Percentiles rank a stretch among this genome's conserved stretches.
These are phyloP conservation scores for Colletotrichum cuscutae DNA, from an alignment of 2,329 filamentous ascomycete genomes.

Conservation along the genomic window DNA sequence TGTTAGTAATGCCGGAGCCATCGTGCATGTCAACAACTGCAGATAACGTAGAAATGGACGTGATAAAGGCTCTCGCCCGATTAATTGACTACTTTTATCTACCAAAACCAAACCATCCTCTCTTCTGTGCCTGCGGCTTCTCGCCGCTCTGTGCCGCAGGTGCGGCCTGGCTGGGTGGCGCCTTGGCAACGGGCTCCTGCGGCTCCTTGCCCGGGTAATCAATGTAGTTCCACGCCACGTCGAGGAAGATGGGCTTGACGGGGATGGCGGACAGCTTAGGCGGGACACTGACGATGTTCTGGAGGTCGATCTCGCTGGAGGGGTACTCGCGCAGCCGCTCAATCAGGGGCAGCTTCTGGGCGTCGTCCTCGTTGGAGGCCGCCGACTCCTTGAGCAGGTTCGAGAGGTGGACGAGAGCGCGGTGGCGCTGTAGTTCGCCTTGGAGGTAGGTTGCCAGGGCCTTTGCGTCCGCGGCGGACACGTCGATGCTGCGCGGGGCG, in stretches of 20 bases:
- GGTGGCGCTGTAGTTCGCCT: constrained; percentile 81
- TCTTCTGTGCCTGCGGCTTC: constrained; percentile 66
- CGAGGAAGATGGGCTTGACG: constrained; percentile 94
- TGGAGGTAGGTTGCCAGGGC: constrained; percentile 72
- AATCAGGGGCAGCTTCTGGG: constrained; percentile 69
- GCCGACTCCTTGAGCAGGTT: constrained; percentile 62
- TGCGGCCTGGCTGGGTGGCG: constrained; percentile 34
- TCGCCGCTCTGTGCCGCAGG: constrained; percentile 39
- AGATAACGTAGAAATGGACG: too few relatives aligned
- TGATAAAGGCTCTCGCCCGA: too few relatives aligned
- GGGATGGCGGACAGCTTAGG: constrained; percentile 85
- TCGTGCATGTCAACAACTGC: too few relatives aligned
- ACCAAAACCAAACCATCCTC: constrained; percentile 82
- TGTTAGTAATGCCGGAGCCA: too few relatives aligned
- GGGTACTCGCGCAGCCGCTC: constrained; percentile 83
- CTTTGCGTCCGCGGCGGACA: constrained; percentile 68
- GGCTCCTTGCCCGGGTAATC: constrained; percentile 78
- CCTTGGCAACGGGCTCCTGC: constrained; percentile 37
- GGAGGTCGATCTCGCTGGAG: constrained; percentile 74
- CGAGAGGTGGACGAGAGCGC: constrained; percentile 86
- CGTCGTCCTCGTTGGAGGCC: constrained; percentile 54
- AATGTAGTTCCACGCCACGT: constrained; percentile 98
- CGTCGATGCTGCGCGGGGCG: constrained; percentile 73
- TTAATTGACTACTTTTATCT: constrained; percentile 48
- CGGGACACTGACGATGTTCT: constrained; percentile 87